Base-by-base conservation (phyloP, 148 eudicot species). In the Cornus kousa region DNA sequence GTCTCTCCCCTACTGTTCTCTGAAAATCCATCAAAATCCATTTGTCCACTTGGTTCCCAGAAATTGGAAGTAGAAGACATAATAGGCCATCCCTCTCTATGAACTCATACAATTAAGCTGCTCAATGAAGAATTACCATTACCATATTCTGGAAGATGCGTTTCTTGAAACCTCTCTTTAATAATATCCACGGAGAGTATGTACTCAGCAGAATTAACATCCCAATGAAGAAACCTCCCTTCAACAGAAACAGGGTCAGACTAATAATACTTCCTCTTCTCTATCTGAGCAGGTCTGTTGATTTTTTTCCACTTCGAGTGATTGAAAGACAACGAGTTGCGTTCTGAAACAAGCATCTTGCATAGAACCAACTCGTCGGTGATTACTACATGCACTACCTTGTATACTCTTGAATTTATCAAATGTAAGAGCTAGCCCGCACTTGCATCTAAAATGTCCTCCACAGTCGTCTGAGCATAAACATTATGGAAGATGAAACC, bases 201-300 rank as follows among this genome's bases (percentile, higher is more conserved):
- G 22, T 67, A 77, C 28, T 43, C 22, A 68, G 79, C 46, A 16
- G 79, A 77, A 67, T 76, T 62, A 23, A 76, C 78, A 64, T 76
- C 78, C 78, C 78, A 66, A 32, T 76, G 78, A 76, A 76, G 62
- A 76, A 39, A 76, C 70, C 78, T 76, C 78, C 78, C 78, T 66
- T 76, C 78, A 10, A 76, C 71, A 66, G 59, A 76, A 40, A 76
- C 28, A 0, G 71, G 77, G 12, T 76, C 78, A 37, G 66, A 71
- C 78, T 71, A 76, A 43, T 66, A 76, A 46, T 19, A 76, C 60
- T 28, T 28, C 28, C 78, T 76, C 14, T 66, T 23, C 13, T 71
- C 78, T 66, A 17, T 76, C 16, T 31, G 43, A 22, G 19, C 9
- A 62, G 71, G 71, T 32, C 71, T 40, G 19, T 59, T 14, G 6